Conservation (phyloP, 768 basidiomycete genomes). For the Hypsizygus marmoreus region DNA sequence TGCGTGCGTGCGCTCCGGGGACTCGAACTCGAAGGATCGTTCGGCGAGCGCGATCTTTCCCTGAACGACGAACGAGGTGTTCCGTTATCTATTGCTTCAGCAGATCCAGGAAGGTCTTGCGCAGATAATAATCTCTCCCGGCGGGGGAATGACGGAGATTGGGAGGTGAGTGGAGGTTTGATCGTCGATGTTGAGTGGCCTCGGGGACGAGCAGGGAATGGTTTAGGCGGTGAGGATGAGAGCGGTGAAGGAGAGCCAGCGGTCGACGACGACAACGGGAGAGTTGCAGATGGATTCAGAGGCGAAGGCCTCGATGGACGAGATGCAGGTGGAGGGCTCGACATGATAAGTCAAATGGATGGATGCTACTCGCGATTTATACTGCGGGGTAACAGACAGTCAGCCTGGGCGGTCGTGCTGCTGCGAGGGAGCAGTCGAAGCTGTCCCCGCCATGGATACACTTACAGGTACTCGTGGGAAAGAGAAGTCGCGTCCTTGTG, state of each 20-base stretch:
- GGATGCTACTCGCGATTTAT: too few relatives aligned
- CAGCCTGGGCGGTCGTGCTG: too few relatives aligned
- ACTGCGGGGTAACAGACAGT: too few relatives aligned
- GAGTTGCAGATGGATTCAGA: constrained; percentile 3
- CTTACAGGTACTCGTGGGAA: too few relatives aligned
- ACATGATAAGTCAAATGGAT: too few relatives aligned
- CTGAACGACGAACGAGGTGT: not conserved
- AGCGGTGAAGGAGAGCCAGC: not conserved
- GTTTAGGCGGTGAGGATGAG: not conserved
- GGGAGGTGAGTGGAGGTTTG: constrained; percentile 3
- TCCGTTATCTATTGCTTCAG: not conserved
- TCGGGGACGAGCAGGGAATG: constrained; percentile 3
- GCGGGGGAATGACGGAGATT: too few relatives aligned
- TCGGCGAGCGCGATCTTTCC: not conserved
- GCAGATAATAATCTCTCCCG: too few relatives aligned
- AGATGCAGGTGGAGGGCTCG: constrained; percentile 1
- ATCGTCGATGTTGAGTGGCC: constrained; percentile 14
- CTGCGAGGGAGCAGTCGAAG: too few relatives aligned
- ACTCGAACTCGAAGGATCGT: not conserved
- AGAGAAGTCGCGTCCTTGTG: too few relatives aligned
- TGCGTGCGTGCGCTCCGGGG: not conserved
- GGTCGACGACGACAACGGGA: not conserved
- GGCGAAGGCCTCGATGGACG: constrained; percentile 7
- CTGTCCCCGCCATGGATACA: too few relatives aligned
- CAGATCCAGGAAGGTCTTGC: constrained; percentile 5